Evolutionary conservation across 192 early-diverging fungal genomes (phyloP), one percentile per base, ranked within the genome.

Genomic region (Chytriomyces confervae): DNA sequence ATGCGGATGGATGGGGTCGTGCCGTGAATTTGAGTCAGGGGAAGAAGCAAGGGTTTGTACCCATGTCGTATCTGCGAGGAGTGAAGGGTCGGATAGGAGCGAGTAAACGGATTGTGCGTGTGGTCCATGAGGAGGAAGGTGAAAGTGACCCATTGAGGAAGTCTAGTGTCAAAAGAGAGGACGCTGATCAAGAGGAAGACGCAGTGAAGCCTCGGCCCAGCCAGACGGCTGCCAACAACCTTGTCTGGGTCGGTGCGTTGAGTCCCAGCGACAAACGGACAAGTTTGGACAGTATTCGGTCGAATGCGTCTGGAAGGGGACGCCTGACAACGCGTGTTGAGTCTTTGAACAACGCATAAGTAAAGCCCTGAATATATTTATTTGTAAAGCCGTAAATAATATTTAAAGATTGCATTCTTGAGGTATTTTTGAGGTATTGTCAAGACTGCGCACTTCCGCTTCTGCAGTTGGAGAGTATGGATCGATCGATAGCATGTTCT

Each of bases 21-120:
- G 85, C 79, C 1, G 79, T 83, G 64, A 88, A 88, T 68, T 82
- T 88, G 62, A 83, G 80, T 13, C 87, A 85, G 61, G 81, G 83
- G 6, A 81, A 81, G 43, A 69, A 80, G 62, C 66, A 78, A 20
- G 83, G 82, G 24, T 44, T 82, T 7, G 82, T 88, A 60, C 87
- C 87, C 47, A 44, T 84, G 1, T 48, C 44, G 50, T 51, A 80
- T 24, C 53, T 86, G 63, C 20, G 46, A 23, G 74, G 44, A 53
- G 63, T 76, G 24, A 23, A 66, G 47, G 61, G 61, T 1, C 24
- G 72, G 4, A 74, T 74, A 20, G 74, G 74, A 5, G 51, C 74
- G 16, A 36, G 23, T 7, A 76, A 66, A 36, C 62, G 74, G 13
- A 36, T 66, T 27, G 62, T 76, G 7, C 43, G 62, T 36, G 48